Percentiles rank a stretch among this genome's conserved stretches.
Conservation (phyloP, 2,329 filamentous ascomycete genomes). For the Fusarium decemcellulare region DNA sequence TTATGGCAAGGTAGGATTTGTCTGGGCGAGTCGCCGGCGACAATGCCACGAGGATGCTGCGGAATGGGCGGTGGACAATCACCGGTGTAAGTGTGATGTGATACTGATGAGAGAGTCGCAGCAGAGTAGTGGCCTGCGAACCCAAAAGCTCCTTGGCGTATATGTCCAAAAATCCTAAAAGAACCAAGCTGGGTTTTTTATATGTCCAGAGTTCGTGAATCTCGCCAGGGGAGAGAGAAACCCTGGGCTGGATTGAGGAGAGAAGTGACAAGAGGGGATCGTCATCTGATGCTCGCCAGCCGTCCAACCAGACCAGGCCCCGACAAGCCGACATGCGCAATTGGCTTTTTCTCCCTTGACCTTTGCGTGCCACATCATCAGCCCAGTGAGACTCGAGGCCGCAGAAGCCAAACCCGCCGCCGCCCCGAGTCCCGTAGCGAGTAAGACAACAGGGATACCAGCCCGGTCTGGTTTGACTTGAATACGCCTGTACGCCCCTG, state of each 20-base stretch:
- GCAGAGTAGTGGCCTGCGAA: background rate
- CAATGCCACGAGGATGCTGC: slow-evolving; percentile 23
- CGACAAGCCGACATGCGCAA: slow-evolving; percentile 22
- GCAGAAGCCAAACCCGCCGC: background rate
- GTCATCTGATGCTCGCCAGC: slow-evolving; percentile 43
- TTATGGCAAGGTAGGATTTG: background rate
- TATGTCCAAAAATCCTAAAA: background rate
- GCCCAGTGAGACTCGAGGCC: background rate
- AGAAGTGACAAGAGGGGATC: slow-evolving; percentile 40
- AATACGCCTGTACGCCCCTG: too few species aligned
- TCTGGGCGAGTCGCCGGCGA: slow-evolving; percentile 26
- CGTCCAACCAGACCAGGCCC: slow-evolving; percentile 26
- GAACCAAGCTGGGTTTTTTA: slow-evolving; percentile 8
- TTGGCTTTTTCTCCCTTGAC: slow-evolving; percentile 3
- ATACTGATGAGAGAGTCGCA: slow-evolving; percentile 14
- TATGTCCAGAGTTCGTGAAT: background rate
- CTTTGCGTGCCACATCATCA: background rate
- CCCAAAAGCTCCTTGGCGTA: slow-evolving; percentile 5
- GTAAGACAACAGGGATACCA: background rate
- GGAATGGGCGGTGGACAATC: slow-evolving; percentile 3
- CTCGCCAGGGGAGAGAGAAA: background rate
- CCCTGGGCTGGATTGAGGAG: slow-evolving; percentile 13
- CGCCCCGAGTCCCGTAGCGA: background rate
- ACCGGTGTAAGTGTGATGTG: slow-evolving; percentile 37
- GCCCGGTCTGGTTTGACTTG: too few species aligned